phyloP scores from a whole-genome alignment of 2,329 filamentous ascomycete genomes.

The Amauroascus niger region DNA sequence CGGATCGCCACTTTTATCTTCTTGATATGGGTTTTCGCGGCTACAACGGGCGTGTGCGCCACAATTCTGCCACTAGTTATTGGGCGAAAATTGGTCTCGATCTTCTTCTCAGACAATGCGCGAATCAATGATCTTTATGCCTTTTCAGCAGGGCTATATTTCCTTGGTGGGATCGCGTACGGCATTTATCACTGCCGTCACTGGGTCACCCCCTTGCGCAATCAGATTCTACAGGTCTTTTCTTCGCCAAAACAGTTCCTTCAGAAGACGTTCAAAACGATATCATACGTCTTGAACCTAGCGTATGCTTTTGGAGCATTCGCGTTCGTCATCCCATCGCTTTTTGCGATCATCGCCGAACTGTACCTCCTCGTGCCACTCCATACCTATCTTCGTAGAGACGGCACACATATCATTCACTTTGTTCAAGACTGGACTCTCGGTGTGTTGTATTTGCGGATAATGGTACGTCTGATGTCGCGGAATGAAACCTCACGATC shows the following conservation, averaged over 20 bases:
- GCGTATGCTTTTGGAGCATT: constrained; percentile 68
- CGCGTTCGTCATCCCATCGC: constrained; percentile 66
- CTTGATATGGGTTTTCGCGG: constrained; percentile 87
- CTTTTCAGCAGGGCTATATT: constrained; percentile 80
- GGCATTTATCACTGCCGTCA: constrained; percentile 27
- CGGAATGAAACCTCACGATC: constrained; percentile 60
- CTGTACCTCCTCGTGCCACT: constrained; percentile 81
- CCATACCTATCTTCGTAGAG: constrained; percentile 58
- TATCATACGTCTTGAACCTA: constrained; percentile 42
- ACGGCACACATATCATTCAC: constrained; percentile 48
- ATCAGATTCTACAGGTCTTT: constrained; percentile 17
- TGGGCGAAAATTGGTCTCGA: constrained; percentile 67
- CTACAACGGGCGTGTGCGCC: constrained; percentile 70
- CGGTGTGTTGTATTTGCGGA: constrained; percentile 79
- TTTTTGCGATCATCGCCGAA: constrained; percentile 72
- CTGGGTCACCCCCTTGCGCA: constrained; percentile 10
- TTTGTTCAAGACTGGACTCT: constrained; percentile 91
- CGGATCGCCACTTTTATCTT: constrained; percentile 79
- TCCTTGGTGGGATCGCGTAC: constrained; percentile 61
- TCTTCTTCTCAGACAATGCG: constrained; percentile 59
- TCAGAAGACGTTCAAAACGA: constrained; percentile 16
- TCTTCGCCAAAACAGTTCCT: constrained; percentile 27
- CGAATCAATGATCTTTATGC: constrained; percentile 92
- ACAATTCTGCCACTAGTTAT: constrained; percentile 81
- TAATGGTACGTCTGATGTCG: constrained; percentile 60